Conservation (phyloP, 805 yeast genomes). For the Millerozyma acaciae region DNA sequence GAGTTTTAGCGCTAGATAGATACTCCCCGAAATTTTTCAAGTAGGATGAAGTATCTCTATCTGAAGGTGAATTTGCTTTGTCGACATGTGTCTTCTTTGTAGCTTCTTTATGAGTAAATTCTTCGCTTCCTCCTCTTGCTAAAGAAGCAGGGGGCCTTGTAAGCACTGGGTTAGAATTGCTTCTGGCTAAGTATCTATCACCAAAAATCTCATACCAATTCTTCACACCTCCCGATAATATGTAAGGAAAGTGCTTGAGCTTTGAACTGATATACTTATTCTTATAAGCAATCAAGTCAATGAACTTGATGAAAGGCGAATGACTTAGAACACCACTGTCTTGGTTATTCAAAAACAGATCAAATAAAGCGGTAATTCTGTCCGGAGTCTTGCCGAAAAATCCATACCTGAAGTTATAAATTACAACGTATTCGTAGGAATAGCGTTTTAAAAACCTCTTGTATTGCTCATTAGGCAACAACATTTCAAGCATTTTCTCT, state of each 20-base stretch:
- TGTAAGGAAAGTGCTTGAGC: constrained; percentile 28
- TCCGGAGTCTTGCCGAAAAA: constrained; percentile 16
- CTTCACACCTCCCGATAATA: constrained; percentile 35
- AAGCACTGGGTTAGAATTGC: constrained; percentile 9
- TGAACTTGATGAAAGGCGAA: constrained; percentile 57
- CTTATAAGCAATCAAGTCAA: constrained; percentile 27
- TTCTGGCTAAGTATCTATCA: constrained; percentile 16
- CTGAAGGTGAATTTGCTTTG: background rate
- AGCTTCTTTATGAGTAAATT: constrained; percentile 4
- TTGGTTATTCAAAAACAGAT: constrained; percentile 31
- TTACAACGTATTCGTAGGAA: constrained; percentile 57
- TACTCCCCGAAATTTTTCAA: constrained; percentile 29
- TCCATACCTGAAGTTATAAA: constrained; percentile 53
- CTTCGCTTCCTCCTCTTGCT: constrained; percentile 11
- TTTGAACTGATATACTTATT: constrained; percentile 32
- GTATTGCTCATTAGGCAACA: constrained; percentile 55
- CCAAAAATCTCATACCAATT: constrained; percentile 33
- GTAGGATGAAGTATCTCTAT: constrained; percentile 17
- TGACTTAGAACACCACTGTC: constrained; percentile 37
- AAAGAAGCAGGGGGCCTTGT: constrained; percentile 17
- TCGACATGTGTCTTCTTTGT: constrained; percentile 6
- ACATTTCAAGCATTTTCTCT: constrained; percentile 55
- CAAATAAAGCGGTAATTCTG: constrained; percentile 34
- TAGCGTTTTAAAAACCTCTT: constrained; percentile 49
- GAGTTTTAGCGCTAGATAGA: constrained; percentile 24